phyloP scores from a whole-genome alignment of 257 asterid genomes.

The Penstemon newberryi region DNA sequence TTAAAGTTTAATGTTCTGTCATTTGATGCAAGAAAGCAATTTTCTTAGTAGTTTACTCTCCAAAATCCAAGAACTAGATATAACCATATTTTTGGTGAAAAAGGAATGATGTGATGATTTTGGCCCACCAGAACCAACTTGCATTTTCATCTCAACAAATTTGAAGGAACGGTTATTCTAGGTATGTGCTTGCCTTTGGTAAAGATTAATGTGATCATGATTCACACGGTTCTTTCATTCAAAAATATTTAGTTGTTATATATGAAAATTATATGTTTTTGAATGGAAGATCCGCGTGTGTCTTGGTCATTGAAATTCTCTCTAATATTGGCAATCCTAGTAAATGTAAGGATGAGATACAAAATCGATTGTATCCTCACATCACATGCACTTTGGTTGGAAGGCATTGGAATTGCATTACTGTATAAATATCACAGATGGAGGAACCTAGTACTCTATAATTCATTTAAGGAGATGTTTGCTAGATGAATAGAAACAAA shows the following conservation, averaged over 20 bases:
- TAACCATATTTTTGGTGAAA: too few relatives aligned
- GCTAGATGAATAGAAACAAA: not conserved
- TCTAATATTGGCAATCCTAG: constrained; percentile 1
- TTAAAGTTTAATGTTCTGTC: too few relatives aligned
- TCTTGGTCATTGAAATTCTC: not conserved
- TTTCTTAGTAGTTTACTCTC: too few relatives aligned
- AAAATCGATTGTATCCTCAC: not conserved
- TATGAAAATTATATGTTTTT: constrained; percentile 27
- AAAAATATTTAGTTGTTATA: constrained; percentile 23
- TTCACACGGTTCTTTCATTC: constrained; percentile 30
- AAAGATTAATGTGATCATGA: constrained; percentile 18
- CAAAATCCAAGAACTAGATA: too few relatives aligned
- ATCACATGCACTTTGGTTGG: constrained; percentile 5
- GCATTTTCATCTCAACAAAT: not conserved
- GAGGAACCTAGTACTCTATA: not conserved
- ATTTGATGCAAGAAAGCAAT: too few relatives aligned
- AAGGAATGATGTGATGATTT: too few relatives aligned
- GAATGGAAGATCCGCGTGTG: constrained; percentile 39
- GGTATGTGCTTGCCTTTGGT: not conserved
- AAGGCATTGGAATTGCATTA: not conserved
- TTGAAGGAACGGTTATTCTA: not conserved
- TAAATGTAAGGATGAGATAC: constrained; percentile 10
- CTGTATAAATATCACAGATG: not conserved
- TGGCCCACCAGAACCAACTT: not conserved
- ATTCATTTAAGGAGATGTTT: not conserved